Conservation (phyloP, 331 rosid genomes). For the Pyrus hybrid region DNA sequence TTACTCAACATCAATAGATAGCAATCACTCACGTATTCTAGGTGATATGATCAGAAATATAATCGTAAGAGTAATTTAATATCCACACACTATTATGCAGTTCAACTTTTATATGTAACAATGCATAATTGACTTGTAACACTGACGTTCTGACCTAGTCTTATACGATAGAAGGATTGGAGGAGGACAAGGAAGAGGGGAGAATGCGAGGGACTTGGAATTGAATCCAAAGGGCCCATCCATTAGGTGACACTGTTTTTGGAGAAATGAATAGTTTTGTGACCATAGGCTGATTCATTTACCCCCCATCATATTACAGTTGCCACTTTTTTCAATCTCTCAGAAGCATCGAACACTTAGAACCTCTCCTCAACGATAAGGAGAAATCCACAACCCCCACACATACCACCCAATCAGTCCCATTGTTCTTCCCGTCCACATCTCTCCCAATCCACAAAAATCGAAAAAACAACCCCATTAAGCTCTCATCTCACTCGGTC, state of each 20-base stretch:
- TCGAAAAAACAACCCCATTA: background rate
- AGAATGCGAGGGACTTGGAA: background rate
- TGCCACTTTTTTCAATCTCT: conserved; percentile 4
- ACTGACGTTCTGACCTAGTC: fast-evolving
- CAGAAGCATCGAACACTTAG: conserved; percentile 32
- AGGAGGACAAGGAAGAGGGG: background rate
- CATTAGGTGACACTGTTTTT: background rate
- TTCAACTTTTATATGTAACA: too few relatives aligned
- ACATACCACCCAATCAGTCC: conserved; percentile 39
- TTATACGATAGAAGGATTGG: too few relatives aligned
- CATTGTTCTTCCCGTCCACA: conserved; percentile 49
- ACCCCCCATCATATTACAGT: background rate
- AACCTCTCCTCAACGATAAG: conserved; percentile 88
- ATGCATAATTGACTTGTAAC: background rate
- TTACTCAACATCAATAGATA: too few relatives aligned
- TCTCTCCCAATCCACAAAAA: conserved; percentile 22
- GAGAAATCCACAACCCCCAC: conserved; percentile 37
- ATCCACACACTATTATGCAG: too few relatives aligned
- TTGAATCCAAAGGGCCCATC: background rate
- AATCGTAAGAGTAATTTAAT: too few relatives aligned
- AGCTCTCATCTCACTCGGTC: background rate
- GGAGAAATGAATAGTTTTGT: background rate
- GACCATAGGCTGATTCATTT: background rate
- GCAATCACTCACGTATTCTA: fast-evolving
- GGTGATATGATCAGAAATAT: too few relatives aligned